Base-by-base conservation (phyloP, 2,329 filamentous ascomycete genomes). In the Scorias spongiosa region DNA sequence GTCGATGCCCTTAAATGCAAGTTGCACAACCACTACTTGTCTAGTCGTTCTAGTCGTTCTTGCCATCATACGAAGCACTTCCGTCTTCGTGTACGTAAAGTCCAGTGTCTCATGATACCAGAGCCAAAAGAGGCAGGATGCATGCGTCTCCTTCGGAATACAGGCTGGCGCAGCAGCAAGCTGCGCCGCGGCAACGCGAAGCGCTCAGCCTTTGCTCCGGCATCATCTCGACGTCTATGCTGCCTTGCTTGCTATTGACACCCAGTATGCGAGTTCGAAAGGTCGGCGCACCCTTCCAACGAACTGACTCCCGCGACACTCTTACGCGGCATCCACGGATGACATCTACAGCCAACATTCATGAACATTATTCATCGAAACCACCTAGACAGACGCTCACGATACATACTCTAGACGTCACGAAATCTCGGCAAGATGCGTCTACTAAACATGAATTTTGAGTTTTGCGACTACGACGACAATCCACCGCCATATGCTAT, bases 401-500 rank as follows among this genome's bases (percentile, higher is more conserved):
- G 29, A 32, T 32, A 32, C 29, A 32, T 32, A 32, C 29, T 32
- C 29, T 32, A 32, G 9, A 32, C 29, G 29, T 32, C 29, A 32
- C n/a, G 29, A 32, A n/a, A 32, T 32, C 29, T n/a, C n/a, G 9
- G 29, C 29, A 32, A 32, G 29, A 32, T 32, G 29, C 29, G 29
- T 32, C 29, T 32, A n/a, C 29, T 32, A 32, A 32, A 32, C 29
- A 32, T n/a, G 29, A 32, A 32, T 32, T n/a, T 32, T 32, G 29
- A 32, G 29, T 32, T 32, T 32, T 32, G 29, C 29, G 29, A 32
- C 29, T 32, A 32, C 29, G 29, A 32, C 29, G 29, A 32, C 29
- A 32, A 9, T 40, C 49, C 50, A 30, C 48, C 48, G 14, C 41
- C 39, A 12, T 56, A 62, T 45, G 59, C 57, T 6, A 62, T 63